Evolutionary conservation across 2,329 filamentous ascomycete species (phyloP), one percentile per base, ranked within the genome.

Genomic region (Verticillium dahliae): DNA sequence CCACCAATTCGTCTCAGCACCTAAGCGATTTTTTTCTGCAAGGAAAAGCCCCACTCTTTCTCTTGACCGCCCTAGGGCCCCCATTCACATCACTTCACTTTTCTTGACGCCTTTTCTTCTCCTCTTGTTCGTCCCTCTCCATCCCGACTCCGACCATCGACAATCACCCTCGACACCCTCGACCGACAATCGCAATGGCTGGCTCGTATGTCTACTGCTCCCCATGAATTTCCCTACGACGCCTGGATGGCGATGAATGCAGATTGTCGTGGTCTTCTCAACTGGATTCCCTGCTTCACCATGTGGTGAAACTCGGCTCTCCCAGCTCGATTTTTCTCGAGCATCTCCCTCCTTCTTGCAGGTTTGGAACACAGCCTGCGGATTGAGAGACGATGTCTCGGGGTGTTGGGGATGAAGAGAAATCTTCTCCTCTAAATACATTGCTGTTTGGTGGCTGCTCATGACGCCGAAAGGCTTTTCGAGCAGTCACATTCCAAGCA

Each of bases 211-310:
- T 75, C 73, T 70, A 75, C 59, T 61, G 38, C 54, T 59, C 52
- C 55, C 71, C 74, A 69, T 74, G 70, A 76, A 34, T 66, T 63
- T 31, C 22, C 38, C 66, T 67, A 69, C 67, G 71, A 65, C 71
- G 74, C 74, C 78, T 81, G 78, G 80, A 81, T 81, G 75, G 79
- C 81, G 78, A 80, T 74, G 70, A 74, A 80, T 78, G 81, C 79
- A 86, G 87, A 90, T 91, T 91, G 89, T 90, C 85, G 86, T 85
- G 83, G 90, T 91, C 87, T 87, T 90, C 87, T 91, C 86, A 54
- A 87, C 90, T 92, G 87, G 88, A 74, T 70, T 67, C 68, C 61
- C 61, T 68, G 68, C 69, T 67, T 68, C 78, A 76, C 77, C 76
- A 75, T 66, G 59, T 61, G 52, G 67, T 61, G 67, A 69, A 71